Conservation (phyloP, 441 rosid genomes). For the Adansonia madagascariensis region DNA sequence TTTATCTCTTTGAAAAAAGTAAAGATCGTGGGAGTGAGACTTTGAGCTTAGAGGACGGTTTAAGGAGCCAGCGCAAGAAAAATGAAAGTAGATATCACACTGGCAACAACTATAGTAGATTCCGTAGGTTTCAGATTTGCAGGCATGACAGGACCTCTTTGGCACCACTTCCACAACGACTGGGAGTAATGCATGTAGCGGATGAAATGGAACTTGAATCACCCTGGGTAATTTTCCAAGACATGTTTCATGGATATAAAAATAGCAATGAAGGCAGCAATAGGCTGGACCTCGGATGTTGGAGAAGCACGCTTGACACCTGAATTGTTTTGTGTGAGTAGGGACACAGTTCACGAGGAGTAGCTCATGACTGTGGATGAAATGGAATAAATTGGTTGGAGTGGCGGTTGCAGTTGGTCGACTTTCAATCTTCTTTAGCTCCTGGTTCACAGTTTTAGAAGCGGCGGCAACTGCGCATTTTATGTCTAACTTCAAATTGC, state of each 20-base stretch:
- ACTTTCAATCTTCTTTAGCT: neutral
- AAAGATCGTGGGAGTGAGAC: neutral
- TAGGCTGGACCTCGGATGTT: neutral
- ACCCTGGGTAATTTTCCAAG: neutral
- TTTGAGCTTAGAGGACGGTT: neutral
- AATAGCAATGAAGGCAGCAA: neutral
- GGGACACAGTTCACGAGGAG: neutral
- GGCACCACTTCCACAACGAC: too few relatives aligned
- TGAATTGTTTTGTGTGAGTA: neutral
- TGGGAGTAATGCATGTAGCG: neutral
- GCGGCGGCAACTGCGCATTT: neutral
- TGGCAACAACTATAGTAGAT: neutral
- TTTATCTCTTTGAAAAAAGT: neutral
- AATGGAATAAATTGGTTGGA: neutral
- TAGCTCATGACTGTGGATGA: neutral
- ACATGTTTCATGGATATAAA: neutral
- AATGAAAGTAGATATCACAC: neutral
- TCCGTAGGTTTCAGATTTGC: neutral
- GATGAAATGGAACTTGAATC: neutral
- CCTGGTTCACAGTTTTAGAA: neutral
- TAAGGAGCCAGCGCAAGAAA: neutral
- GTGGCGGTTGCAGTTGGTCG: neutral
- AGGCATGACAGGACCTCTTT: neutral
- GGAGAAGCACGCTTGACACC: neutral
- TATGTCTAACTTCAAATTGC: neutral